These are phyloP conservation scores for Pseudocercospora musae DNA, from an alignment of 2,329 filamentous ascomycete genomes.

Conservation along the genomic window DNA sequence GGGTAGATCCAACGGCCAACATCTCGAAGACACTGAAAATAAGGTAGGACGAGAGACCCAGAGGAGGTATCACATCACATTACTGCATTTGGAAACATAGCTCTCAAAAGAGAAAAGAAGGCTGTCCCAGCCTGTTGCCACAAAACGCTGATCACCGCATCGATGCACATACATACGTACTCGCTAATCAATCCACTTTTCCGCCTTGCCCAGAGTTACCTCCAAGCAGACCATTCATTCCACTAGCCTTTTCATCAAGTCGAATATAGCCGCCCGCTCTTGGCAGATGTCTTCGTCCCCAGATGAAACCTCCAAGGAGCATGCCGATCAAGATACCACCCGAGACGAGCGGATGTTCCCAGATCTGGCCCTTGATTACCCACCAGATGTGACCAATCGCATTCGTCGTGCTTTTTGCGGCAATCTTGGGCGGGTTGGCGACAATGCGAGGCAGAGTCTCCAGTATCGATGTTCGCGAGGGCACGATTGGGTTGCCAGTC, in stretches of 20 bases:
- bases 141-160: neutral
- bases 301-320: slow-evolving; percentile 24
- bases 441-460: slow-evolving; percentile 76
- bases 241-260: slow-evolving; percentile 53
- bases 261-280: slow-evolving; percentile 35
- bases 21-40: neutral
- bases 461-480: slow-evolving; percentile 84
- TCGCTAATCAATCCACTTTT: slow-evolving; percentile 11
- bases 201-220: slow-evolving; percentile 44
- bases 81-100: neutral
- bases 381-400: slow-evolving; percentile 67
- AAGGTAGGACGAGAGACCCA: neutral
- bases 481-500: slow-evolving; percentile 84
- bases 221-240: slow-evolving; percentile 65
- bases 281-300: slow-evolving; percentile 34
- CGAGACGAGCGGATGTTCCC: slow-evolving; percentile 46
- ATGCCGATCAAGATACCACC: slow-evolving; percentile 58
- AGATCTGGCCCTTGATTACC: slow-evolving; percentile 40
- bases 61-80: neutral
- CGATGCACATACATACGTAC: neutral
- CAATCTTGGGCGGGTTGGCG: slow-evolving; percentile 65
- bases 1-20: no score
- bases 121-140: neutral
- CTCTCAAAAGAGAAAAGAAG: neutral
- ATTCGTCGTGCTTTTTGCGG: slow-evolving; percentile 73